Evolutionary conservation across 208 protist genomes (phyloP), one percentile per base, ranked within the genome.

Genomic region (Acanthamoeba lenticulata): DNA sequence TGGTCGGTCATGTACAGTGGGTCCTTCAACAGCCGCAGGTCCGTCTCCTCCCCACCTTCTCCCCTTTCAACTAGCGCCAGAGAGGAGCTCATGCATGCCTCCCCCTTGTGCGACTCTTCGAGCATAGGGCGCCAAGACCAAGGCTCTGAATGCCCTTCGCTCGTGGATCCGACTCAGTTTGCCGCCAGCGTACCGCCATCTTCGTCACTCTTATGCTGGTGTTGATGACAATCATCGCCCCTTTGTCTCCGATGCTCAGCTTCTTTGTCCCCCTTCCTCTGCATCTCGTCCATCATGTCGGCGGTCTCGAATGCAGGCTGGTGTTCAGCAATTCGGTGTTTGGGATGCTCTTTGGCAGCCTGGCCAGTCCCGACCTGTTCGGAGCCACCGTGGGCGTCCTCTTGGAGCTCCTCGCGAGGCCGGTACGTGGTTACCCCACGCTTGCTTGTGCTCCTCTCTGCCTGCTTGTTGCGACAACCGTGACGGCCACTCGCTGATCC

Each of bases 281-380:
- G 11, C n/a, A 38, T 9, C 19, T 9, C 4, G 1, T 32, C 6
- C 7, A 38, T 2, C 1, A 36, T 42, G 13, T 34, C 42, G n/a
- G 27, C 27, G 62, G 13, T 9, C 9, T 57, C 49, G 49, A 57
- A 24, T 55, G 42, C 74, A 85, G 74, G 27, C 74, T 85, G 21
- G 44, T 85, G 44, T 85, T 85, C 74, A 85, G 74, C 74, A 85
- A 85, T 29, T 85, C 74, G 21, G 74, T 85, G 24, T 85, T 85
- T 32, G 74, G 74, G 44, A 85, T 85, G 74, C 74, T 85, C 74
- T 85, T 85, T 29, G 6, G n/a, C 74, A 85, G 40, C 27, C 74
- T 85, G 2, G 24, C 74, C 6, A 85, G 55, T 15, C 9, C 42
- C 1, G 74, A 85, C 1, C 74, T 85, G 36, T 85, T 85, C 19